Conservation (phyloP, 2,329 filamentous ascomycete genomes). For the Escovopsis sp. region DNA sequence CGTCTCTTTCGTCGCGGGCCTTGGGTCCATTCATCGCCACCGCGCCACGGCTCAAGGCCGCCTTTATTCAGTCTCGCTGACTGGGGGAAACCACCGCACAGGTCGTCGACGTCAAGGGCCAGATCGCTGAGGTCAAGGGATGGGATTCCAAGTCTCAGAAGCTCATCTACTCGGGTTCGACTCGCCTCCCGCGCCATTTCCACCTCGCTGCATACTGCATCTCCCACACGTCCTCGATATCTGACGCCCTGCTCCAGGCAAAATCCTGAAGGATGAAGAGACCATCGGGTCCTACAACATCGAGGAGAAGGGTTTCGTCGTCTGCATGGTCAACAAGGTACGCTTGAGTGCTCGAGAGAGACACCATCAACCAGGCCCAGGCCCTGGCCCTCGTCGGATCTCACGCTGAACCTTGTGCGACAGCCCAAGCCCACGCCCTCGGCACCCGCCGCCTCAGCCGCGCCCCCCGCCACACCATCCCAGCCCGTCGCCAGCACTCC, state of each 20-base stretch:
- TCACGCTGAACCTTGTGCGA: neutral
- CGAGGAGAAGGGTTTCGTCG: slow-evolving; percentile 98
- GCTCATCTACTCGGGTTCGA: slow-evolving; percentile 91
- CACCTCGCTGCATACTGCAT: slow-evolving; percentile 1
- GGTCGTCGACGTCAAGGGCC: slow-evolving; percentile 85
- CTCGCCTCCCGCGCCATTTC: neutral
- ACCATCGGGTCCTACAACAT: slow-evolving; percentile 96
- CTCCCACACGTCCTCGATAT: neutral
- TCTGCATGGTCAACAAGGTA: slow-evolving; percentile 97
- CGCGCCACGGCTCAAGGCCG: neutral
- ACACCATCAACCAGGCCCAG: neutral
- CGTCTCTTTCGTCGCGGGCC: too few relatives aligned
- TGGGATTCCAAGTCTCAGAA: slow-evolving; percentile 87
- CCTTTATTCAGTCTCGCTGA: neutral
- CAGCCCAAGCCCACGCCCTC: slow-evolving; percentile 32
- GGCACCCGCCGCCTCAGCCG: slow-evolving; percentile 42
- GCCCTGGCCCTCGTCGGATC: too few relatives aligned
- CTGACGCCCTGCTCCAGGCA: slow-evolving; percentile 45
- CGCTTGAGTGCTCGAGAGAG: slow-evolving; percentile 4
- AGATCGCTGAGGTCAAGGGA: slow-evolving; percentile 82
- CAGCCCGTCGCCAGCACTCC: slow-evolving; percentile 45
- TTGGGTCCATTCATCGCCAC: slow-evolving; percentile 6
- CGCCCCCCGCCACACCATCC: slow-evolving; percentile 43
- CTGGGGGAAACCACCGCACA: slow-evolving; percentile 20
- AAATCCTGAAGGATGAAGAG: slow-evolving; percentile 96